Evolutionary conservation across 257 asterid species (phyloP), one percentile per base, ranked within the genome.

Genomic region (Rauvolfia tetraphylla): DNA sequence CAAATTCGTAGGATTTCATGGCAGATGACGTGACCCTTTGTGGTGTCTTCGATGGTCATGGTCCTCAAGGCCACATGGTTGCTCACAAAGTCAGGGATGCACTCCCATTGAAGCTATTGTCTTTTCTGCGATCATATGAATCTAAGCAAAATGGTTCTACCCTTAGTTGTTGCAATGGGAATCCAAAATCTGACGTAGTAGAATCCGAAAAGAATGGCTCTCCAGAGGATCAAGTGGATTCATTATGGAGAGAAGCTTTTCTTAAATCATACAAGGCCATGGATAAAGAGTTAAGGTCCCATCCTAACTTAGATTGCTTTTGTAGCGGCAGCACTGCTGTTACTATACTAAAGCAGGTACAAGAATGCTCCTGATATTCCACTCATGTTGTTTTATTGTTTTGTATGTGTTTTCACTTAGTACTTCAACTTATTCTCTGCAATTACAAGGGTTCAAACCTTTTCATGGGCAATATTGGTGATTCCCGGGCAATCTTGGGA

Each of bases 281-380:
- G 99, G 99, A 95, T 79, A 95, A 90, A 81, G 98, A 95, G 68
- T 81, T 95, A 79, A 90, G 93, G 86, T 91, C 97, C 36, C 95
- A 91, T 78, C 91, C 97, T 62, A 95, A 87, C 85, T 54, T 95
- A 61, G 99, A 95, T 85, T 95, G 98, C 89, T 95, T 92, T 79
- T 95, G 99, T 86, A 95, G 99, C 72, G 99, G 99, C 70, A 92
- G 98, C 92, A 95, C 99, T 56, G 96, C 96, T n/a, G 90, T 95
- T 71, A 89, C 92, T 20, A 75, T 95, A 20, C 80, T 93, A 66
- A 95, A 93, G 82, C 96, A 95, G 97, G 99, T 95, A 86, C 2
- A 4, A 7, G 48, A 14, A 56, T 72, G 42, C 38, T 68, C 63
- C 20, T 73, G 53, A 33, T 69, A 42, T 77, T 79, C 34, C 57